Conservation (phyloP, 805 yeast genomes). For the Candida ovalis region DNA sequence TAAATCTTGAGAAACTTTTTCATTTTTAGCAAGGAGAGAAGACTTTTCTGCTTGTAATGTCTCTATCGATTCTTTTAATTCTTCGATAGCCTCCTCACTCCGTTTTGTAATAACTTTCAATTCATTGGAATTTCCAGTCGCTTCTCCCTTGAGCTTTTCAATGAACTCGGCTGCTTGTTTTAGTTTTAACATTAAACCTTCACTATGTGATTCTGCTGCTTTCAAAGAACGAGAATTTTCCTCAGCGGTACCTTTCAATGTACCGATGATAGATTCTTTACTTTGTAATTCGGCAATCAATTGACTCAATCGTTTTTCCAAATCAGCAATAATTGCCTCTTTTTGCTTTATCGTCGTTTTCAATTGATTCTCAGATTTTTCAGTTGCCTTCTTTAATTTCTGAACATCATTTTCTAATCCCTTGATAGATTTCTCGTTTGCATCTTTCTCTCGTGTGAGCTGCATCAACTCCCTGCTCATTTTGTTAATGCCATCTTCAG, state of each 20-base stretch:
- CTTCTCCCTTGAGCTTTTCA: constrained; percentile 25
- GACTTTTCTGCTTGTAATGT: constrained; percentile 16
- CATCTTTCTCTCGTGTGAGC: constrained; percentile 56
- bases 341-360: constrained; percentile 22
- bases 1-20: constrained; percentile 7
- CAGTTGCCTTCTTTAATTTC: constrained; percentile 30
- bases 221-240: constrained; percentile 24
- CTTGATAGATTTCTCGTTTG: constrained; percentile 41
- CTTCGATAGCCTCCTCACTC: constrained; percentile 3
- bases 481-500: constrained; percentile 85
- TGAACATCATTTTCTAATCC: constrained; percentile 39
- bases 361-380: constrained; percentile 29
- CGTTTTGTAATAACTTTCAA: constrained; percentile 7
- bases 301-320: constrained; percentile 18
- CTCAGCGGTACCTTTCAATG: constrained; percentile 20
- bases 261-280: constrained; percentile 23
- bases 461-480: constrained; percentile 81
- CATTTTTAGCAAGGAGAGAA: constrained; percentile 16
- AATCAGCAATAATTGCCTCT: constrained; percentile 18
- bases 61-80: constrained; percentile 12
- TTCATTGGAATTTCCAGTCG: constrained; percentile 15
- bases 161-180: constrained; percentile 26
- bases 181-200: constrained; percentile 17
- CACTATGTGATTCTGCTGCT: constrained; percentile 20
- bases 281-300: constrained; percentile 19